These are phyloP conservation scores for Thraustochytrium sp. DNA, from an alignment of 352 stramenopile genomes.

Conservation along the genomic window DNA sequence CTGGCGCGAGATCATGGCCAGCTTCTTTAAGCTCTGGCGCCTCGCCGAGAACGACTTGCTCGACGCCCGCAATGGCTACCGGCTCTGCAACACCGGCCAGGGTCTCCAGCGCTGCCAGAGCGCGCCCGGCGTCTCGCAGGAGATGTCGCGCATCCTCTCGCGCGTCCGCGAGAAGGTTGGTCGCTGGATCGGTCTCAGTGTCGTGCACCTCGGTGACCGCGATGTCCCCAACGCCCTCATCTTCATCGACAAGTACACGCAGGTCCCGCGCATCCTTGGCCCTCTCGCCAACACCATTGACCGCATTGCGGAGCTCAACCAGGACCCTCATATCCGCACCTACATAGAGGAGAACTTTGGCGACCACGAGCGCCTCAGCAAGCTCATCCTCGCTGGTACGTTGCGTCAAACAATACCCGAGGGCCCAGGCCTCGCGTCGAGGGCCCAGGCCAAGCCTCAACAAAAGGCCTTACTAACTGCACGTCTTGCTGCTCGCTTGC, in stretches of 20 bases:
- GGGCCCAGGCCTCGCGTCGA: no score
- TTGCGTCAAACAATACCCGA: no score
- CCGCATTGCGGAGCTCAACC: slow-evolving; percentile 53
- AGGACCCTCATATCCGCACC: slow-evolving; percentile 52
- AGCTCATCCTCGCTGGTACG: slow-evolving; percentile 71
- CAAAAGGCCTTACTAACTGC: no score
- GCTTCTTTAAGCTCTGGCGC: slow-evolving; percentile 94
- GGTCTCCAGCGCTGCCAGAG: slow-evolving; percentile 87
- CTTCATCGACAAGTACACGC: slow-evolving; percentile 97
- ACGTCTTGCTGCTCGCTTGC: no score
- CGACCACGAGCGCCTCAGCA: slow-evolving; percentile 67
- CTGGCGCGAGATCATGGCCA: slow-evolving; percentile 88
- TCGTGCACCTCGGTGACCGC: slow-evolving; percentile 95
- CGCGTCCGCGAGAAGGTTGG: slow-evolving; percentile 52
- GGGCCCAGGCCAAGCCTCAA: no score
- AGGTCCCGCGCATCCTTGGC: slow-evolving; percentile 61
- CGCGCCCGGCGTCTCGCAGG: slow-evolving; percentile 78
- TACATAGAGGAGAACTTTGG: slow-evolving; percentile 68
- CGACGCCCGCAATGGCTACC: slow-evolving; percentile 67
- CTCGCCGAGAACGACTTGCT: slow-evolving; percentile 86
- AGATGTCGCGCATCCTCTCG: slow-evolving; percentile 84
- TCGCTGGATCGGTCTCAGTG: slow-evolving; percentile 81
- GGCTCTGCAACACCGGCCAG: slow-evolving; percentile 86
- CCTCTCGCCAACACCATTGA: slow-evolving; percentile 59
- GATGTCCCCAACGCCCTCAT: slow-evolving; percentile 95